These are phyloP conservation scores for Trichomonascus vanleenenianus DNA, from an alignment of 805 yeast species.

Conservation along the genomic window DNA sequence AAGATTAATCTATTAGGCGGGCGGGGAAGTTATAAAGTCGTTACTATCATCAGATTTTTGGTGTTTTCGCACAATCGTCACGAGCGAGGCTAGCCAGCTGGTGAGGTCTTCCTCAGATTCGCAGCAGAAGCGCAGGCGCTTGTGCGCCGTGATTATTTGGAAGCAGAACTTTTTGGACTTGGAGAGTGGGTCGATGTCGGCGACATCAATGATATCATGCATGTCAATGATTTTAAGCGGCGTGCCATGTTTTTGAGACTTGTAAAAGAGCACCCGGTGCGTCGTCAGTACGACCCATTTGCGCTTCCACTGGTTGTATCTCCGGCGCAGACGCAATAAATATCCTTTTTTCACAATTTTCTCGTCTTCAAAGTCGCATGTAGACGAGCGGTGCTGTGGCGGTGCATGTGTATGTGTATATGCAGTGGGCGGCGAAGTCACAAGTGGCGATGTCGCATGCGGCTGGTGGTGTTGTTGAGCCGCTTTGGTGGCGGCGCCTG, in stretches of 20 bases:
- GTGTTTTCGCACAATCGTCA: constrained; percentile 11
- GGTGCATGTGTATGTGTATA: no score
- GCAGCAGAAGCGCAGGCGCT: constrained; percentile 39
- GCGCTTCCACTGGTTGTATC: constrained; percentile 42
- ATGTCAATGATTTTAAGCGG: constrained; percentile 8
- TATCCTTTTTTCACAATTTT: constrained; percentile 37
- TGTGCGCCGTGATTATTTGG: constrained; percentile 39
- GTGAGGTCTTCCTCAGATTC: constrained; percentile 39
- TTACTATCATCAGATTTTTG: not conserved
- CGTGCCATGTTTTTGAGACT: constrained; percentile 22
- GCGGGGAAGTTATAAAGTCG: no score
- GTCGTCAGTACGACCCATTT: constrained; percentile 39
- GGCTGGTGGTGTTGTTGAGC: no score
- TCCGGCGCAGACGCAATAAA: constrained; percentile 33
- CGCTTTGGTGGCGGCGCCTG: no score
- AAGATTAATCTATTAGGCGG: no score
- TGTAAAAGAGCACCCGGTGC: constrained; percentile 35
- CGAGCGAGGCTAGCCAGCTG: constrained; percentile 42
- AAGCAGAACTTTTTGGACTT: constrained; percentile 39
- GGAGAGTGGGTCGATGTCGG: constrained; percentile 43
- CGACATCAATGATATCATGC: constrained; percentile 26
- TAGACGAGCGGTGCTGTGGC: not conserved
- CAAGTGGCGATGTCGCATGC: not conserved
- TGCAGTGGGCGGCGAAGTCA: not conserved
- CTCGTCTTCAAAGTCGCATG: constrained; percentile 20